Base-by-base conservation (phyloP, 352 stramenopile species). In the Pythium biforme region DNA sequence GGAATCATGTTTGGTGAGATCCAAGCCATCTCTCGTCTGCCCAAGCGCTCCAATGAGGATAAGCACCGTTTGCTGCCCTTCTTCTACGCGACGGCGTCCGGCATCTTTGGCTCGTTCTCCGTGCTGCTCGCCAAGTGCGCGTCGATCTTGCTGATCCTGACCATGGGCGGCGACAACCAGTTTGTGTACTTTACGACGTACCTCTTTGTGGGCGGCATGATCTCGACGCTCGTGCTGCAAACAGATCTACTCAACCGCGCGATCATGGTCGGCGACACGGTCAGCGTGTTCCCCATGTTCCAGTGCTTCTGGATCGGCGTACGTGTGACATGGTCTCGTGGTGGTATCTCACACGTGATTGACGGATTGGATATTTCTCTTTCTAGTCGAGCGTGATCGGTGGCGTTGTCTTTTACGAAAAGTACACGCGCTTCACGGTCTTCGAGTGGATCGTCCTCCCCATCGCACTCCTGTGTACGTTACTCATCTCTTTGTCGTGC, bases 251-350 rank as follows among this genome's bases (percentile, higher is more conserved):
- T 94, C 14, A 94, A 94, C 68, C 83, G 85, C 37, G 83, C 83
- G 11, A 92, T 94, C 65, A 94, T 94, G 85, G 68, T 64, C 6
- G 85, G 85, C 8, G 85, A 92, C 51, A 94, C 83, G n/a, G 77
- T 94, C 22, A 90, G 81, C 45, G 85, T 94, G 4, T 94, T 92
- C 53, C 85, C 85, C 1, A 92, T 94, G 80, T 94, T 94, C 55
- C 85, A 94, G 73, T 94, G 85, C 70, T 92, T 94, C 52, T 94
- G 85, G 83, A 94, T 94, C 61, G 82, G 85, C 19, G 85, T 94
- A 60, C 53, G 83, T 83, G 17, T 12, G 40, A 7, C n/a, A 4
- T 47, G 5, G 17, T 27, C 10, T 23, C 19, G 4, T 17, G 26
- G 11, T 37, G 14, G 2, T 23, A 26, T 25, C n/a, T 47, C 12